Conservation (phyloP, 768 basidiomycete genomes). For the Wakefieldia striispora region DNA sequence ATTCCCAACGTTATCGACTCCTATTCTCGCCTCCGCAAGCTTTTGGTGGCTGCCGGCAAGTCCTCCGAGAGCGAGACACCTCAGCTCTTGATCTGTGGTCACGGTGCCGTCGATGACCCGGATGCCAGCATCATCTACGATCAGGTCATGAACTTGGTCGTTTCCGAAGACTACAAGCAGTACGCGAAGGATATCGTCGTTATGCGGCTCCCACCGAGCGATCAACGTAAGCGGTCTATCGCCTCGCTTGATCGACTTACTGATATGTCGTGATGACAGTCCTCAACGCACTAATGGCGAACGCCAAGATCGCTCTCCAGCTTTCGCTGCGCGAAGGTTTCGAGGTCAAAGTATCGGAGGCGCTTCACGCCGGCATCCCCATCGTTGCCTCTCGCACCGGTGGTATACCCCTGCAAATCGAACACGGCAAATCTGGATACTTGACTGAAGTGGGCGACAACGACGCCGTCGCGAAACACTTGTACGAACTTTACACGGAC, state of each 20-base stretch:
- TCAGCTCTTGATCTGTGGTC: constrained; percentile 82
- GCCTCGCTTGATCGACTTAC: neutral
- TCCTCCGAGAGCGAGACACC: constrained; percentile 55
- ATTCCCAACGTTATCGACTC: constrained; percentile 84
- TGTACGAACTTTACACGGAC: constrained; percentile 78
- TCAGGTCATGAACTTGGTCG: constrained; percentile 62
- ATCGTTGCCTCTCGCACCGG: constrained; percentile 84
- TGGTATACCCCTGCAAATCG: constrained; percentile 91
- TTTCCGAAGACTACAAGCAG: constrained; percentile 47
- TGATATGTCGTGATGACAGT: constrained; percentile 40
- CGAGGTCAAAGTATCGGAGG: constrained; percentile 96
- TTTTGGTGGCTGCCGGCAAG: constrained; percentile 47
- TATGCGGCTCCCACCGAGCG: constrained; percentile 79
- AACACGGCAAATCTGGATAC: constrained; percentile 85
- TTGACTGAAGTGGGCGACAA: constrained; percentile 79
- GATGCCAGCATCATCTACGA: constrained; percentile 93
- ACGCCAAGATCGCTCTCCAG: constrained; percentile 86
- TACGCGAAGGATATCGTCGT: constrained; percentile 68
- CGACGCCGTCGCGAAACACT: constrained; percentile 66
- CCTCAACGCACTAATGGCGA: constrained; percentile 85
- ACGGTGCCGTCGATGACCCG: constrained; percentile 93
- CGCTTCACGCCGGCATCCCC: constrained; percentile 87
- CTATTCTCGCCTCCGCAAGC: constrained; percentile 77
- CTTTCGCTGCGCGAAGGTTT: constrained; percentile 94
- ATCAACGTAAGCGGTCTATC: constrained; percentile 58